Percentiles rank a stretch among this genome's conserved stretches.
Conservation (phyloP, 768 basidiomycete species). For the Termitomyces eurrhizus region DNA sequence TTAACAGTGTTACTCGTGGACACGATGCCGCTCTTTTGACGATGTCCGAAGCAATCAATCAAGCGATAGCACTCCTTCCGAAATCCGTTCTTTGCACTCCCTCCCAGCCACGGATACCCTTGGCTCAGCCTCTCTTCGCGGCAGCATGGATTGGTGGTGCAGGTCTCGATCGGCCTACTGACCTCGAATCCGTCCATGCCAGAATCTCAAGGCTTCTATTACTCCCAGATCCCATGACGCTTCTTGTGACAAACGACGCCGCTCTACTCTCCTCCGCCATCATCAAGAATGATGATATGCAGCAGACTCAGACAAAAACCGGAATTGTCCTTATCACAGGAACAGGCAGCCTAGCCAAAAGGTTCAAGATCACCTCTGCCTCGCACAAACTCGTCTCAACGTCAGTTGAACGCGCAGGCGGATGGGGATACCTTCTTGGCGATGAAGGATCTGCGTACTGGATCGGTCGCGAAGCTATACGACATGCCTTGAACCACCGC, state of each 20-base stretch:
- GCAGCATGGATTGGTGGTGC: slow-evolving; percentile 26
- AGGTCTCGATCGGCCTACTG: slow-evolving; percentile 20
- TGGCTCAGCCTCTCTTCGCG: slow-evolving; percentile 11
- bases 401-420: slow-evolving; percentile 18
- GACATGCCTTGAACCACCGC: slow-evolving; percentile 14
- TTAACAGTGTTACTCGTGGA: slow-evolving; percentile 20
- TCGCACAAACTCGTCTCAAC: slow-evolving; percentile 10
- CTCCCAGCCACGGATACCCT: neutral
- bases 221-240: slow-evolving; percentile 11
- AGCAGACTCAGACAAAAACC: slow-evolving; percentile 12
- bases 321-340: slow-evolving; percentile 22
- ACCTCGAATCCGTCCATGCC: slow-evolving; percentile 16
- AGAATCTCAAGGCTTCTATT: slow-evolving; percentile 14
- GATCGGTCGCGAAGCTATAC: slow-evolving; percentile 22
- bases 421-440: slow-evolving; percentile 25
- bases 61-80: slow-evolving; percentile 12
- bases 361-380: slow-evolving; percentile 14
- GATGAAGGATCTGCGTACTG: slow-evolving; percentile 24
- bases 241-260: slow-evolving; percentile 24
- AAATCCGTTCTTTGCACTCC: neutral
- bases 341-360: slow-evolving; percentile 23
- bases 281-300: neutral
- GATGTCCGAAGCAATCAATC: slow-evolving; percentile 14
- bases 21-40: slow-evolving; percentile 21
- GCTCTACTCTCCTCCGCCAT: slow-evolving; percentile 25